These are phyloP conservation scores for Nothomitra cinnamomea DNA, from an alignment of 2,329 filamentous ascomycete species.

Conservation along the genomic window DNA sequence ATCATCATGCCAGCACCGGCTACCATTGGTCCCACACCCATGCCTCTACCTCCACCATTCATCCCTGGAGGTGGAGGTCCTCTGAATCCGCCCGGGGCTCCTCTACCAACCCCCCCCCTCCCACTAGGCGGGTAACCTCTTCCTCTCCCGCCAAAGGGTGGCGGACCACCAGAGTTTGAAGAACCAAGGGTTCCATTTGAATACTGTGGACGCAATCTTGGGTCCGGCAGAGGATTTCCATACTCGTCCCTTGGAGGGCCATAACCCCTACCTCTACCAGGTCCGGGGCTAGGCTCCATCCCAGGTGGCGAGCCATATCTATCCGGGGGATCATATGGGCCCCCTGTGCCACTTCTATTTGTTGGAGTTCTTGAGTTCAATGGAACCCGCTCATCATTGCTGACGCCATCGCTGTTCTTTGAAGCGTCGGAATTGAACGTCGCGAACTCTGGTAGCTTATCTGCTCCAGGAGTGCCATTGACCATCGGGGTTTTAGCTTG, in stretches of 20 bases:
- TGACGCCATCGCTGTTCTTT: conserved; percentile 10
- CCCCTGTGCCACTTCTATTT: conserved; percentile 14
- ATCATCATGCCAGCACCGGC: conserved; percentile 21
- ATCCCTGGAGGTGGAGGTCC: conserved; percentile 20
- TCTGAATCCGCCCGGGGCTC: conserved; percentile 13
- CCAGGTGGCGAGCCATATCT: conserved; percentile 9
- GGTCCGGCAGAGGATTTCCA: conserved; percentile 25
- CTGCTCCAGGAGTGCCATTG: conserved; percentile 35
- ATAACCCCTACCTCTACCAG: conserved; percentile 17
- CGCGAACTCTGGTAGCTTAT: conserved; percentile 31
- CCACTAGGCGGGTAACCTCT: conserved; percentile 26
- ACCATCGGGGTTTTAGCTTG: conserved; percentile 41
- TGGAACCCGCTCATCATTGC: conserved; percentile 25
- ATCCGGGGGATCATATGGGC: not conserved
- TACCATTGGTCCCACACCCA: conserved; percentile 18
- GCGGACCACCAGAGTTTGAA: conserved; percentile 24
- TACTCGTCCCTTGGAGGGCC: conserved; percentile 21
- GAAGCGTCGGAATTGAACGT: conserved; percentile 20
- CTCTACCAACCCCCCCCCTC: conserved; percentile 29
- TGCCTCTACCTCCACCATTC: conserved; percentile 26
- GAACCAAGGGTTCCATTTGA: conserved; percentile 19
- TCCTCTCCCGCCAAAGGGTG: conserved; percentile 16
- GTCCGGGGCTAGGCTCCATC: conserved; percentile 10
- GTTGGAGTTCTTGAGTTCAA: conserved; percentile 20
- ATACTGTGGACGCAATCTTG: conserved; percentile 27